phyloP scores from a whole-genome alignment of 257 asterid species.

The Capsicum baccatum region DNA sequence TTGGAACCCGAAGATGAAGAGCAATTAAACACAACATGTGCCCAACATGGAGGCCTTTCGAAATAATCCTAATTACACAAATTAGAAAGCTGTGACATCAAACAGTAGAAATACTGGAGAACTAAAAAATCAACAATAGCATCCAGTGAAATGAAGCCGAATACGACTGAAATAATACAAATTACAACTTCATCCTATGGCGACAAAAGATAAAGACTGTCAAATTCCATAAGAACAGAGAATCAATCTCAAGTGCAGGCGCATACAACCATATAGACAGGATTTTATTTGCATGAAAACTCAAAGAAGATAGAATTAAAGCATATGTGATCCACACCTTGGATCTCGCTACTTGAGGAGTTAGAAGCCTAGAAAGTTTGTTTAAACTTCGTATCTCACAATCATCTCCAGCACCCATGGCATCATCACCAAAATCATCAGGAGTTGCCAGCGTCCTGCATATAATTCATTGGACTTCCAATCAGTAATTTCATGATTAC shows the following conservation, averaged over 20 bases:
- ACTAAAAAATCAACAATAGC: background rate
- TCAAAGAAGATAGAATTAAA: background rate
- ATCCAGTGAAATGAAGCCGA: background rate
- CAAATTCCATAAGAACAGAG: background rate
- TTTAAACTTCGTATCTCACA: constrained; percentile 43
- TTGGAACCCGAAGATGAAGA: background rate
- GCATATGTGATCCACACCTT: constrained; percentile 47
- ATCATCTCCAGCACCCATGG: constrained; percentile 50
- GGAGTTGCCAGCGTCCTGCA: constrained; percentile 78
- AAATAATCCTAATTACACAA: background rate
- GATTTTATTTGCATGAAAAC: background rate
- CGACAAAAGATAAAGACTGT: background rate
- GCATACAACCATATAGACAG: constrained; percentile 3
- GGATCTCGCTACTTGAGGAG: constrained; percentile 51
- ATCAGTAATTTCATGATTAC: background rate
- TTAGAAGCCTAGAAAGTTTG: constrained; percentile 49
- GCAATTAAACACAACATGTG: background rate
- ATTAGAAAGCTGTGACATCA: background rate
- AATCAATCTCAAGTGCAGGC: constrained; percentile 1
- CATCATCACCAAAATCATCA: constrained; percentile 89
- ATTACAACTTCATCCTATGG: background rate
- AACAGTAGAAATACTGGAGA: background rate
- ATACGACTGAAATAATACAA: constrained; percentile 19
- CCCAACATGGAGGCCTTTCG: background rate
- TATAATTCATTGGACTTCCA: constrained; percentile 31